These are phyloP conservation scores for Tilletia caries DNA, from an alignment of 1,284 basidiomycete species.

Conservation along the genomic window DNA sequence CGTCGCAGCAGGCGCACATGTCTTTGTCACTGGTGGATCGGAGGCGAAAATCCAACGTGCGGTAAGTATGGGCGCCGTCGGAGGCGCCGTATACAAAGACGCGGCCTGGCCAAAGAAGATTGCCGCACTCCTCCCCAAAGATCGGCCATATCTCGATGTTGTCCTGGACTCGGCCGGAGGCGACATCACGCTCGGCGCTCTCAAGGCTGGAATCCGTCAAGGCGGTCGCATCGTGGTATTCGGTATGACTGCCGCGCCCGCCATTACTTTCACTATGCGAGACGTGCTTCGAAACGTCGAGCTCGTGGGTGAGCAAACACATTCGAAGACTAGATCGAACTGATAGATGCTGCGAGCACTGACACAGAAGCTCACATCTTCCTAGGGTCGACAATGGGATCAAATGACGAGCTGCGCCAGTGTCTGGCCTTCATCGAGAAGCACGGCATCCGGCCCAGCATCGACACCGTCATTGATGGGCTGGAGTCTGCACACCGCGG, in stretches of 20 bases:
- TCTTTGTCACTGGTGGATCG: conserved; percentile 76
- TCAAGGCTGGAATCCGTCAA: conserved; percentile 62
- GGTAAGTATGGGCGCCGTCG: conserved; percentile 67
- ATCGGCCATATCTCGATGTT: conserved; percentile 61
- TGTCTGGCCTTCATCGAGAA: conserved; percentile 69
- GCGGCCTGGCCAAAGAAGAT: conserved; percentile 69
- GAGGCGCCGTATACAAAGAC: conserved; percentile 71
- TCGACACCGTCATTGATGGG: conserved; percentile 70
- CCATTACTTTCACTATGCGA: conserved; percentile 70
- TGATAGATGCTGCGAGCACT: neutral
- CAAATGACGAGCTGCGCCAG: conserved; percentile 68
- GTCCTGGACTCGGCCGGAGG: conserved; percentile 79
- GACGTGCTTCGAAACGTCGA: conserved; percentile 74
- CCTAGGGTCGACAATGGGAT: conserved; percentile 71
- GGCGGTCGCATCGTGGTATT: conserved; percentile 68
- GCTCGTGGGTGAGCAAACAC: conserved; percentile 68
- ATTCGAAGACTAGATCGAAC: neutral
- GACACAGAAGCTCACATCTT: too few relatives aligned
- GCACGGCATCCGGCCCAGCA: conserved; percentile 68
- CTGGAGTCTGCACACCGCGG: conserved; percentile 68
- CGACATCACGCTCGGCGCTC: conserved; percentile 65
- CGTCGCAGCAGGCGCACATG: conserved; percentile 70
- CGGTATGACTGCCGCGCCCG: conserved; percentile 65
- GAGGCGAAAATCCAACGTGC: conserved; percentile 70
- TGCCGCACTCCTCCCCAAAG: conserved; percentile 58